A percentile compares a stretch with the other conserved stretches of the same genome.
These are phyloP conservation scores for Cephalotrichum gorgonifer DNA, from an alignment of 2,329 filamentous ascomycete species.

Conservation along the genomic window DNA sequence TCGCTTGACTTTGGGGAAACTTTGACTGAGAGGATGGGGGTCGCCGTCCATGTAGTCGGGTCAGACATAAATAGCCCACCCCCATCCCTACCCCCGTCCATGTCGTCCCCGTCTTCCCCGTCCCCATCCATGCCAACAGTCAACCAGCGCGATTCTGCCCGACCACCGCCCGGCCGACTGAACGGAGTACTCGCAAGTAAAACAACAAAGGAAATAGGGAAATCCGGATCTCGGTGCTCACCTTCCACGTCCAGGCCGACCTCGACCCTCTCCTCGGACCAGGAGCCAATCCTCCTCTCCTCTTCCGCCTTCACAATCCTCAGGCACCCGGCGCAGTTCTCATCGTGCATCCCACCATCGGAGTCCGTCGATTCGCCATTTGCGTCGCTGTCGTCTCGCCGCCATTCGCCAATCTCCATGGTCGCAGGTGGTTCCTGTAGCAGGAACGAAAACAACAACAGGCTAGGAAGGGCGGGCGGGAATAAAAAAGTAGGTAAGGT, in stretches of 20 bases:
- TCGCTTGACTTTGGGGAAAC: too few relatives aligned
- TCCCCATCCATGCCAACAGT: not conserved
- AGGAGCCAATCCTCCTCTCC: constrained; percentile 1
- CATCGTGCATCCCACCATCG: not conserved
- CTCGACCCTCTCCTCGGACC: not conserved
- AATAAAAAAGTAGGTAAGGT: too few relatives aligned
- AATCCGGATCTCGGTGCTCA: constrained; percentile 1
- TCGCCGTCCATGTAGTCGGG: too few relatives aligned
- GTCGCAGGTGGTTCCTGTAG: not conserved
- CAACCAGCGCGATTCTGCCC: too few relatives aligned
- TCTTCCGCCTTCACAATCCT: constrained; percentile 4
- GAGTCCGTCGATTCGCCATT: not conserved
- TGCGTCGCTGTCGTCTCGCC: not conserved
- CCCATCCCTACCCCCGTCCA: too few relatives aligned
- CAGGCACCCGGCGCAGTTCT: constrained; percentile 1
- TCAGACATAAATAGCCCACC: too few relatives aligned
- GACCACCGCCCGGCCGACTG: too few relatives aligned
- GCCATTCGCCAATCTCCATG: constrained; percentile 1
- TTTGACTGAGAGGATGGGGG: too few relatives aligned
- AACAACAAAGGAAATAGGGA: not conserved
- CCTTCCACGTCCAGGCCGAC: not conserved
- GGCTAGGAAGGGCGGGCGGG: too few relatives aligned
- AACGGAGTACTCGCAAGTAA: too few relatives aligned
- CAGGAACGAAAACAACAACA: too few relatives aligned
- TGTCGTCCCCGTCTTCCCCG: too few relatives aligned